Evolutionary conservation across 495 filamentous ascomycete species (phyloP).

Genomic region (Sabuloglossum arenarium): DNA sequence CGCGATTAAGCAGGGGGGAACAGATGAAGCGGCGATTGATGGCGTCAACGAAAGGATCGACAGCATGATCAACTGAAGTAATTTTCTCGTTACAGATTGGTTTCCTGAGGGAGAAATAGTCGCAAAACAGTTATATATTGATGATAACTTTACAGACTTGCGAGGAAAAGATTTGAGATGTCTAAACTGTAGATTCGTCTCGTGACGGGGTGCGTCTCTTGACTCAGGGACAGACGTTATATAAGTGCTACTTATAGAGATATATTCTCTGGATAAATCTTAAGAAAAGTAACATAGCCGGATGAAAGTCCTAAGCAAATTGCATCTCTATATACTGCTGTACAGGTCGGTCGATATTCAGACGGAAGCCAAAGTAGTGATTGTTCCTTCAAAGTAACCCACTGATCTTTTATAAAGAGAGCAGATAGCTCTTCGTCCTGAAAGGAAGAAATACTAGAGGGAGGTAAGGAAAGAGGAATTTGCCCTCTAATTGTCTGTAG

Average conservation of each 20-base stretch:
- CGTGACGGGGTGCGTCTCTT: slow-evolving; percentile 10
- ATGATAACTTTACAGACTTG: slow-evolving; percentile 9
- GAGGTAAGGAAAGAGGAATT: too few species aligned
- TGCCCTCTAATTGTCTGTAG: too few species aligned
- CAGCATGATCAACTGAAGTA: not conserved
- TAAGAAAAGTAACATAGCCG: too few species aligned
- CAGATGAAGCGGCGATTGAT: slow-evolving; percentile 10
- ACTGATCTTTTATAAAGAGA: too few species aligned
- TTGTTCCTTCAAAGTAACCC: too few species aligned
- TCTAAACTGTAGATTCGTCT: slow-evolving; percentile 10
- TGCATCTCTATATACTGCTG: too few species aligned
- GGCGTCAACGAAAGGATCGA: slow-evolving; percentile 7
- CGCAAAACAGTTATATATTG: slow-evolving; percentile 10
- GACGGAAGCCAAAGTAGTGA: too few species aligned
- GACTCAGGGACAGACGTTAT: slow-evolving; percentile 9
- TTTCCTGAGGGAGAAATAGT: slow-evolving; percentile 9
- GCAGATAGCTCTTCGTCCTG: too few species aligned
- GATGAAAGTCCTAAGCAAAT: too few species aligned
- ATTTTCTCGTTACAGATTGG: not conserved
- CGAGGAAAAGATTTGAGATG: slow-evolving; percentile 8
- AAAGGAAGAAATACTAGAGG: too few species aligned
- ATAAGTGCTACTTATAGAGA: not conserved
- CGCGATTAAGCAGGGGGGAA: slow-evolving; percentile 10
- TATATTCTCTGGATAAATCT: too few species aligned
- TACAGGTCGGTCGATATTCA: too few species aligned